These are phyloP conservation scores for Porogramme epimiltina DNA, from an alignment of 1,284 basidiomycete species.

Conservation along the genomic window DNA sequence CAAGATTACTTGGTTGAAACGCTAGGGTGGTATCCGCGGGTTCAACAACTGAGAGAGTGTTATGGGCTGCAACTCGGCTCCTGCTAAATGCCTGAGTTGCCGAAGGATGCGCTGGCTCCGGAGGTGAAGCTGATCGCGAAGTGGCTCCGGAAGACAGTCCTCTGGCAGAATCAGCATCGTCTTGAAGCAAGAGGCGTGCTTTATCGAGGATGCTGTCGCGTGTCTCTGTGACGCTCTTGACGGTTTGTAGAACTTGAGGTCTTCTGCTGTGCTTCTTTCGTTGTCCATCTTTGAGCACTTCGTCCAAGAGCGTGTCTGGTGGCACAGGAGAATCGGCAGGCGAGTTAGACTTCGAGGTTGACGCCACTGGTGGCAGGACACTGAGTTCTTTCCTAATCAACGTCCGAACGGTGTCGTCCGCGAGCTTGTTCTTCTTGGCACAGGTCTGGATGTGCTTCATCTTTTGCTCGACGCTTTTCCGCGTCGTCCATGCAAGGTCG, in stretches of 20 bases:
- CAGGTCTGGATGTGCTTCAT: constrained; percentile 66
- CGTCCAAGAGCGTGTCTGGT: constrained; percentile 53
- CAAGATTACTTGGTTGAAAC: constrained; percentile 28
- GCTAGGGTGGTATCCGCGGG: constrained; percentile 22
- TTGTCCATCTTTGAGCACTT: constrained; percentile 46
- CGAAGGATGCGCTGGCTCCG: constrained; percentile 14
- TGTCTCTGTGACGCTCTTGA: constrained; percentile 49
- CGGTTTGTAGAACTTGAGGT: constrained; percentile 42
- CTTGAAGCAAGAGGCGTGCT: constrained; percentile 39
- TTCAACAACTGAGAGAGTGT: background rate
- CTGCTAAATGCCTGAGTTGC: constrained; percentile 46
- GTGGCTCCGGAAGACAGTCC: background rate
- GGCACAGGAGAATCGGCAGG: constrained; percentile 26
- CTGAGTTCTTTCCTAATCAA: constrained; percentile 54
- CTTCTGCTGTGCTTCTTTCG: constrained; percentile 48
- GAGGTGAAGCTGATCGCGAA: background rate
- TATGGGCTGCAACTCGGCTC: constrained; percentile 33
- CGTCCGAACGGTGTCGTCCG: constrained; percentile 53
- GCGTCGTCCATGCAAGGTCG: constrained; percentile 63
- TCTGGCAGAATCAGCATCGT: background rate
- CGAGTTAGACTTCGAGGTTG: constrained; percentile 26
- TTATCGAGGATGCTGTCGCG: constrained; percentile 54
- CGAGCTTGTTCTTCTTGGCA: constrained; percentile 57
- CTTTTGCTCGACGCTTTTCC: constrained; percentile 65
- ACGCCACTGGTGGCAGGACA: constrained; percentile 21